phyloP scores from a whole-genome alignment of 2,329 filamentous ascomycete species.

The Zelopaecilomyces penicillatus region DNA sequence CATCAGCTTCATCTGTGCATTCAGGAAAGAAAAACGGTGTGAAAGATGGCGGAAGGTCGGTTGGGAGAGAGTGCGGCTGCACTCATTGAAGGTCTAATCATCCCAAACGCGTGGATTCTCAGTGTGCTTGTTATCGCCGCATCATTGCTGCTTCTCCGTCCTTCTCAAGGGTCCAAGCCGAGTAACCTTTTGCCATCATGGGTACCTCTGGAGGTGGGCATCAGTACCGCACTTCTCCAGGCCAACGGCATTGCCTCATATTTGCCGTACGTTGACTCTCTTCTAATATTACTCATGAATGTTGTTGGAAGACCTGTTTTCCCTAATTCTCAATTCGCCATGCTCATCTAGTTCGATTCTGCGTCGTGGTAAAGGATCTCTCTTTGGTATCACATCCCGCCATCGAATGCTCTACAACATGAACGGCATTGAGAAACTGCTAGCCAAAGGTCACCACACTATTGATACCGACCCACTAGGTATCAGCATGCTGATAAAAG shows the following conservation, averaged over 20 bases:
- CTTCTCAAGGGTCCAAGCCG: not conserved
- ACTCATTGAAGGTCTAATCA: too few species aligned
- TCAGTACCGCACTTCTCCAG: constrained; percentile 2
- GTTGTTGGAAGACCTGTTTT: not conserved
- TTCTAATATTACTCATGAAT: not conserved
- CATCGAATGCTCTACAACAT: constrained; percentile 13
- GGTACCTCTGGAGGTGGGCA: constrained; percentile 1
- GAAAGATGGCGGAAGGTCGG: too few species aligned
- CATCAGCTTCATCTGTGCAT: too few species aligned
- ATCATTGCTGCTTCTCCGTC: not conserved
- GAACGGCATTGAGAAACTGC: constrained; percentile 10
- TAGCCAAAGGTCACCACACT: constrained; percentile 10
- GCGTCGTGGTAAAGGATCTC: constrained; percentile 4
- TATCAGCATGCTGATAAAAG: constrained; percentile 9
- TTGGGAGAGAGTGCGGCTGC: too few species aligned
- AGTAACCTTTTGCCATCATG: not conserved
- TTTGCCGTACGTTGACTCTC: not conserved
- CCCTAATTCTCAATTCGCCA: not conserved
- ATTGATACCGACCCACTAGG: constrained; percentile 8
- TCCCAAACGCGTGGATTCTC: not conserved
- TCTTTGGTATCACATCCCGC: constrained; percentile 13
- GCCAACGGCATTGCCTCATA: not conserved
- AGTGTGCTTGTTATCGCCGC: not conserved
- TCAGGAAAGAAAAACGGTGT: too few species aligned
- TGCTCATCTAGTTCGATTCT: not conserved